Conservation (phyloP, 106 monocot species). For the Alisma plantagoaquatica region DNA sequence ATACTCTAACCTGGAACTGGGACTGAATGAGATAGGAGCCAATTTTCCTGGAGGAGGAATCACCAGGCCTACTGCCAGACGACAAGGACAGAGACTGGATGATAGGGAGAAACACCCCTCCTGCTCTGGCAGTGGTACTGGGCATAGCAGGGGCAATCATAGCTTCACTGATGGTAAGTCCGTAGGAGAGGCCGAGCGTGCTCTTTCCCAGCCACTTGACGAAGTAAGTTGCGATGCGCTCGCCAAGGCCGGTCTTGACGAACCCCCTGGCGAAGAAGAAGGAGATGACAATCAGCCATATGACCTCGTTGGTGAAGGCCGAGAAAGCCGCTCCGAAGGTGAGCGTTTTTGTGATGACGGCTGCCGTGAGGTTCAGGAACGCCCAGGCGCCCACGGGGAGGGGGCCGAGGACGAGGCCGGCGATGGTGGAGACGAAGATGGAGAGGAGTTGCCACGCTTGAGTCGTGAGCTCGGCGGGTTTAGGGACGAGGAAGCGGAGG, state of each 20-base stretch:
- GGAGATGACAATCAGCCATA: slow-evolving; percentile 96
- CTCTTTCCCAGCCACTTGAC: slow-evolving; percentile 91
- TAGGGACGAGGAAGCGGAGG: slow-evolving; percentile 65
- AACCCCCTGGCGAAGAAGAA: slow-evolving; percentile 97
- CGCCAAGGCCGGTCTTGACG: slow-evolving; percentile 92
- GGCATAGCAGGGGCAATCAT: slow-evolving; percentile 94
- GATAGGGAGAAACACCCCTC: slow-evolving; percentile 85
- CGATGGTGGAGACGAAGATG: slow-evolving; percentile 83
- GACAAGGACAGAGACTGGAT: slow-evolving; percentile 78
- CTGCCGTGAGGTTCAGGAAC: slow-evolving; percentile 60
- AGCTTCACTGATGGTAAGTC: slow-evolving; percentile 72
- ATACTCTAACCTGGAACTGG: slow-evolving; percentile 70
- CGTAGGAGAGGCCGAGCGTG: slow-evolving; percentile 80
- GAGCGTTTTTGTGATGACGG: slow-evolving; percentile 57
- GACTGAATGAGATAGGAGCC: slow-evolving; percentile 77
- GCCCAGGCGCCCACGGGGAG: slow-evolving; percentile 98
- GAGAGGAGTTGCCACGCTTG: slow-evolving; percentile 92
- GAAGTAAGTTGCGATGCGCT: slow-evolving; percentile 77
- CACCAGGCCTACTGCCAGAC: slow-evolving; percentile 67
- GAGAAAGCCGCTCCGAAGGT: slow-evolving; percentile 64
- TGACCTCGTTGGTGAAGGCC: slow-evolving; percentile 89
- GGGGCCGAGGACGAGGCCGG: slow-evolving; percentile 75
- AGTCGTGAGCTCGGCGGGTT: slow-evolving; percentile 45
- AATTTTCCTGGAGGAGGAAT: slow-evolving; percentile 52
- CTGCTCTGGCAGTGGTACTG: slow-evolving; percentile 86